Conservation (phyloP, 139 green algal genomes). For the Zygnema cylindricum region DNA sequence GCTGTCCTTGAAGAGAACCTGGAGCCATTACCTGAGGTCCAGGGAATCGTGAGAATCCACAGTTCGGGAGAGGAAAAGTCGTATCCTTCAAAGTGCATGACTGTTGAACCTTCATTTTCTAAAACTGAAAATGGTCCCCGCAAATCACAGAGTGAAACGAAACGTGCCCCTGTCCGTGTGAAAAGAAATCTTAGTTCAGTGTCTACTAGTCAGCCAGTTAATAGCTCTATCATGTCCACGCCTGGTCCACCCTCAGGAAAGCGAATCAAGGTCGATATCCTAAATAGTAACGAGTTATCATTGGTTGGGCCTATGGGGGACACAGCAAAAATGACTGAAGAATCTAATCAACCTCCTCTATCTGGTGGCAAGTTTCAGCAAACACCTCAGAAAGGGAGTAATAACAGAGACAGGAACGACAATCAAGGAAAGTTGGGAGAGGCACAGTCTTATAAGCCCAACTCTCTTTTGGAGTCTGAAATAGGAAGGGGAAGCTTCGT, state of each 20-base stretch:
- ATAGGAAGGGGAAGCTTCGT: not conserved
- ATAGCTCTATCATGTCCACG: not conserved
- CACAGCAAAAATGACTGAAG: not conserved
- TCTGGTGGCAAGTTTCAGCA: not conserved
- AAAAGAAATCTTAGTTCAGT: too few species aligned
- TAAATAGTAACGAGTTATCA: not conserved
- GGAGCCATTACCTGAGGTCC: too few species aligned
- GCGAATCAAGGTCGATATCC: not conserved
- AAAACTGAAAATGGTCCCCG: too few species aligned
- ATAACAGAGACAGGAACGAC: not conserved
- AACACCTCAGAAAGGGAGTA: not conserved
- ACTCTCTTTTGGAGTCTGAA: not conserved
- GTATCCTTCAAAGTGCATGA: too few species aligned
- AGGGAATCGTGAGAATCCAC: too few species aligned
- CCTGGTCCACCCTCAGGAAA: not conserved
- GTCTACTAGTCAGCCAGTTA: not conserved
- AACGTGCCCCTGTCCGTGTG: too few species aligned
- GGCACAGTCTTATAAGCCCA: not conserved
- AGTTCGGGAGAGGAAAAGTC: too few species aligned
- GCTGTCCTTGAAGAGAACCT: too few species aligned
- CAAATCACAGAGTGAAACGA: too few species aligned
- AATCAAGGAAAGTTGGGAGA: not conserved
- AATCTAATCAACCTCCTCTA: not conserved
- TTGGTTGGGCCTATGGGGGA: not conserved
- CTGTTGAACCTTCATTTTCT: too few species aligned